These are phyloP conservation scores for Cordyceps farinosa DNA, from an alignment of 2,329 filamentous ascomycete species.

Conservation along the genomic window DNA sequence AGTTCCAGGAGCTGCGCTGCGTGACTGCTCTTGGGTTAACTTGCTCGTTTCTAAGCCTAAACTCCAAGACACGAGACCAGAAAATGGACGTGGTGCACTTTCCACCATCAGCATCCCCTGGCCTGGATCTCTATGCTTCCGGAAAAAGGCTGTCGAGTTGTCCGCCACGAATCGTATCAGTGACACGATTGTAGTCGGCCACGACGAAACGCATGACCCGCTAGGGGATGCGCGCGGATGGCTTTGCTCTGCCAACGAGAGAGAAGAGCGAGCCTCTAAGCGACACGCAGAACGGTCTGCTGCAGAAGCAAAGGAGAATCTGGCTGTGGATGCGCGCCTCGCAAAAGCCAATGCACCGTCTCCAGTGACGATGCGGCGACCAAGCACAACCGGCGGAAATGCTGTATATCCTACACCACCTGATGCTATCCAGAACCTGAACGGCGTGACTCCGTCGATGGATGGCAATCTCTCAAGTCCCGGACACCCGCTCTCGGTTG, in stretches of 20 bases:
- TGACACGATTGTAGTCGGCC: conserved; percentile 35
- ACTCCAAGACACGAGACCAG: conserved; percentile 38
- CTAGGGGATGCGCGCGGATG: conserved; percentile 47
- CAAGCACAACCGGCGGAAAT: conserved; percentile 45
- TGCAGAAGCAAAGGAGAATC: conserved; percentile 39
- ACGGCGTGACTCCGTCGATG: conserved; percentile 53
- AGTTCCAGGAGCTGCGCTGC: conserved; percentile 41
- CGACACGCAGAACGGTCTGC: conserved; percentile 50
- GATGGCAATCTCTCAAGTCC: conserved; percentile 57
- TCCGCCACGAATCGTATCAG: conserved; percentile 38
- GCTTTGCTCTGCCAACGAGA: conserved; percentile 42
- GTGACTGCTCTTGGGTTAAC: conserved; percentile 48
- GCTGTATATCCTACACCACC: conserved; percentile 71
- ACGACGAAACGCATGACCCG: conserved; percentile 46
- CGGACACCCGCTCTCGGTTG: conserved; percentile 36
- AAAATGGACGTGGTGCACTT: conserved; percentile 39
- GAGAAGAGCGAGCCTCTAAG: conserved; percentile 45
- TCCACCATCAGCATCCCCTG: conserved; percentile 45
- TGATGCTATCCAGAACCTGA: conserved; percentile 55
- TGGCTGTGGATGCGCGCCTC: conserved; percentile 41
- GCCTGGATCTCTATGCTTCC: conserved; percentile 53
- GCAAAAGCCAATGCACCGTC: conserved; percentile 48
- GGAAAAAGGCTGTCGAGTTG: conserved; percentile 43
- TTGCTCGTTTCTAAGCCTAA: conserved; percentile 47
- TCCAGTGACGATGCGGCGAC: conserved; percentile 47